phyloP scores from a whole-genome alignment of 331 rosid species.

The Acacia pycnantha region DNA sequence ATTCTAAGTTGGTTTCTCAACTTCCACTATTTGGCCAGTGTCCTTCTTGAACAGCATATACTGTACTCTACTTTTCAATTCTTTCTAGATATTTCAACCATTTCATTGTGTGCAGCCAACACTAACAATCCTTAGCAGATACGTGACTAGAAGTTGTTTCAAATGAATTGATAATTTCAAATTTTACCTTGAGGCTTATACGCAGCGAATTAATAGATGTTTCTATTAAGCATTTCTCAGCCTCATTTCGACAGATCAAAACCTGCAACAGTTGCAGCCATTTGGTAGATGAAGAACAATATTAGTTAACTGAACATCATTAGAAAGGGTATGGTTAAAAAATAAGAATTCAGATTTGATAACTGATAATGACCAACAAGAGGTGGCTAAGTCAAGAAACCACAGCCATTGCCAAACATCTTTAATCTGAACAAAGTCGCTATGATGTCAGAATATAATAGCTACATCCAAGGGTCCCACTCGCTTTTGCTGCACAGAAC shows the following conservation, averaged over 20 bases:
- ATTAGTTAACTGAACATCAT: not conserved
- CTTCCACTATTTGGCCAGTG: not conserved
- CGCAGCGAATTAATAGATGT: slow-evolving; percentile 93
- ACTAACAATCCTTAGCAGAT: not conserved
- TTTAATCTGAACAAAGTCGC: slow-evolving; percentile 7
- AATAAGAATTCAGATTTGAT: not conserved
- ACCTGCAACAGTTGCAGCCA: slow-evolving; percentile 54
- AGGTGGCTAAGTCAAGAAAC: slow-evolving; percentile 15
- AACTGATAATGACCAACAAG: not conserved
- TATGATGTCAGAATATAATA: not conserved
- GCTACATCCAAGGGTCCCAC: slow-evolving; percentile 1
- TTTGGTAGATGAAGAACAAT: slow-evolving; percentile 1
- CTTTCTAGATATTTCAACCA: not conserved
- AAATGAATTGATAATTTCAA: not conserved
- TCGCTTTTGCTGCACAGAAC: slow-evolving; percentile 5
- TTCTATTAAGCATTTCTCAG: slow-evolving; percentile 92
- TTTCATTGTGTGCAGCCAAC: not conserved
- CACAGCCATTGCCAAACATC: slow-evolving; percentile 15
- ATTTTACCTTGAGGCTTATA: slow-evolving; percentile 85
- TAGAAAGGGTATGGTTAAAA: not conserved
- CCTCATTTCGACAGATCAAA: slow-evolving; percentile 92
- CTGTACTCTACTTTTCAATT: not conserved
- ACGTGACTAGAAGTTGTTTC: slow-evolving; percentile 17
- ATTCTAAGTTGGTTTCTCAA: not conserved
- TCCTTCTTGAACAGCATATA: not conserved